Conservation (phyloP, 148 eudicot species). For the Hydrangea macrophylla region DNA sequence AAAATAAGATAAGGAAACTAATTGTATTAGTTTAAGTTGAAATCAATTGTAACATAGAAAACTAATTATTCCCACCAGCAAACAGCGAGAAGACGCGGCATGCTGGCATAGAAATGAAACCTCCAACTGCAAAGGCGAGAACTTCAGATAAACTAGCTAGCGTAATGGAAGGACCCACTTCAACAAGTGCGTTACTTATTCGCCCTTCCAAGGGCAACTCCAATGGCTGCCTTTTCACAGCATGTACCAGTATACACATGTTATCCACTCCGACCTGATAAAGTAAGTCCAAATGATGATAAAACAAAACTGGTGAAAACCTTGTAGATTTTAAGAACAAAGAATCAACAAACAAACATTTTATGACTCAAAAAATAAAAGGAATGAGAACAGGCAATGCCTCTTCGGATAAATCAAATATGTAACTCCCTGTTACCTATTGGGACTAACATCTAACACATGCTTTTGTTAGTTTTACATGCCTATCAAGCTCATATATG, state of each 20-base stretch:
- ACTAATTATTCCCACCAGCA: constrained; percentile 41
- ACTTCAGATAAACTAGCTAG: constrained; percentile 66
- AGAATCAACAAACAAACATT: too few species aligned
- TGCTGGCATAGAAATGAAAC: constrained; percentile 70
- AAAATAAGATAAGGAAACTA: constrained; percentile 10
- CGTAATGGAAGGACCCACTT: constrained; percentile 71
- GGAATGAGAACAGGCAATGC: too few species aligned
- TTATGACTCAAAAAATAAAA: too few species aligned
- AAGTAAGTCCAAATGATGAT: neutral
- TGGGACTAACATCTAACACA: too few species aligned
- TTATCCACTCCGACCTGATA: constrained; percentile 69
- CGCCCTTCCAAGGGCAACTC: constrained; percentile 48
- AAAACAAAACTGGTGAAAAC: neutral
- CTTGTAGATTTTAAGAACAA: too few species aligned
- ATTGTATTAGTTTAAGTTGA: constrained; percentile 1
- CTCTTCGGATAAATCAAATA: too few species aligned
- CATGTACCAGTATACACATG: constrained; percentile 71
- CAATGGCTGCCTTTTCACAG: constrained; percentile 51
- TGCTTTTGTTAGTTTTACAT: too few species aligned
- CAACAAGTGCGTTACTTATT: constrained; percentile 56
- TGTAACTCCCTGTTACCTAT: too few species aligned
- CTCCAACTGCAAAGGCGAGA: constrained; percentile 65
- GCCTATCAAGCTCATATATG: too few species aligned
- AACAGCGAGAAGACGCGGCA: constrained; percentile 72
- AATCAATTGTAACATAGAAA: constrained; percentile 9